Base-by-base conservation (phyloP, 192 early-diverging fungal genomes). In the Coemansia sp. region DNA sequence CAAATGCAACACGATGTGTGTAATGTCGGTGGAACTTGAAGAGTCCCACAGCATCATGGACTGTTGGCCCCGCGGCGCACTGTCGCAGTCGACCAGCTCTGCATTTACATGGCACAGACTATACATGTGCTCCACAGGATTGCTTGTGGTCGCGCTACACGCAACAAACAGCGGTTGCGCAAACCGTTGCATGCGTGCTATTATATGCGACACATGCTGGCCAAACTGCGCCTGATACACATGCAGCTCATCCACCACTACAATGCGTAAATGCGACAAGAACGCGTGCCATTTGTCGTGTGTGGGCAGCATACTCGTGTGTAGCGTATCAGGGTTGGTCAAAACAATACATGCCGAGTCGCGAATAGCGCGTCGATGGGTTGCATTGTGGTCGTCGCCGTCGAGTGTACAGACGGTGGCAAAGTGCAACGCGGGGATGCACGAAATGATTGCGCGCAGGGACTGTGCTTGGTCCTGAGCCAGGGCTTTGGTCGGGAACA, bases 311-410 rank as follows among this genome's bases (percentile, higher is more conserved):
- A 93, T 85, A 14, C 85, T 74, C 25, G 81, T 51, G 61, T 94
- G 91, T 4, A 94, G 60, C 64, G 89, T 93, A 59, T 94, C 93
- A 6, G 89, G 89, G 71, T 94, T 94, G 14, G 91, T 94, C 31
- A 94, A 82, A 8, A 94, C 74, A 0, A 94, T 73, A 15, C 75
- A 78, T 0, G 85, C 75, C 8, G 60, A 71, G 8, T 77, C 66
- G 8, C 87, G 71, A 17, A 93, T 89, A 4, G 37, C 20, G 1
- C 47, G 53, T 0, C 90, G 81, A 19, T 68, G 57, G 25, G 44
- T 46, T 9, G 54, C 7, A 44, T 31, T 17, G 40, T 9, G 17
- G 10, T 26, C 20, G 17, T 74, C 66, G 6, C 71, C 62, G 36
- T 72, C 70, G 8, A 72, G 22, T 15, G 66, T 61, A 20, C 72